Percentiles rank a stretch among this genome's conserved stretches.
Conservation (phyloP, 306 rosid genomes). For the Casuarina equisetifolia region DNA sequence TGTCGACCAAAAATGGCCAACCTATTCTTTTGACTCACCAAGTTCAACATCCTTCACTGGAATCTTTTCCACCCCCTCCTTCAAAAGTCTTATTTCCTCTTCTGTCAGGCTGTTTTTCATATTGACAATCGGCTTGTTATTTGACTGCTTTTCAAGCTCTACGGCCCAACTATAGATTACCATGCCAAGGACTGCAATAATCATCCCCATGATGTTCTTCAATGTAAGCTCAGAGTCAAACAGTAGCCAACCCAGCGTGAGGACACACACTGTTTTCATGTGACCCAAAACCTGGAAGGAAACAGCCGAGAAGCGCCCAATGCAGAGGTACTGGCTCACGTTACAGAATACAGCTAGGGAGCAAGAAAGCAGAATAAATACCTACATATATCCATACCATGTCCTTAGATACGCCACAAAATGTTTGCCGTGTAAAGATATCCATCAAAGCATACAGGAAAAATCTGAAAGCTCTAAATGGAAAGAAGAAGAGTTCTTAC, state of each 20-base stretch:
- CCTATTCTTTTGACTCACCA: slow-evolving; percentile 54
- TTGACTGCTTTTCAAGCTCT: slow-evolving; percentile 60
- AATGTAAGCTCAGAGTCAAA: slow-evolving; percentile 79
- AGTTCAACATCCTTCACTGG: slow-evolving; percentile 64
- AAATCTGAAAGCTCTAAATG: neutral
- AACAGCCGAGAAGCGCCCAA: slow-evolving; percentile 86
- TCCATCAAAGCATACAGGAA: neutral
- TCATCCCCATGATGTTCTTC: slow-evolving; percentile 87
- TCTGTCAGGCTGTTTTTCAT: slow-evolving; percentile 73
- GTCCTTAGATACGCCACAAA: slow-evolving; percentile 5
- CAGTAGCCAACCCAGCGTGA: slow-evolving; percentile 86
- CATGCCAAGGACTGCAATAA: slow-evolving; percentile 75
- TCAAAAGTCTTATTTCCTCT: slow-evolving; percentile 76
- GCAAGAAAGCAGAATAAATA: slow-evolving; percentile 78
- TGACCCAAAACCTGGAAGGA: slow-evolving; percentile 96
- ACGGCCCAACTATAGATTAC: slow-evolving; percentile 93
- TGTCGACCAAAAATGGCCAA: slow-evolving; percentile 5
- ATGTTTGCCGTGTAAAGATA: neutral
- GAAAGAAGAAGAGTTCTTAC: slow-evolving; percentile 45
- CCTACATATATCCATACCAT: slow-evolving; percentile 47
- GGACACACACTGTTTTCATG: slow-evolving; percentile 91
- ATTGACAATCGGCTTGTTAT: slow-evolving; percentile 39
- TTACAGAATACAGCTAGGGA: slow-evolving; percentile 81
- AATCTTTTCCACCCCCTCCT: slow-evolving; percentile 48
- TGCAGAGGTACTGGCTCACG: slow-evolving; percentile 92